phyloP scores from a whole-genome alignment of 2,329 filamentous ascomycete species.

The Fusarium buharicum region DNA sequence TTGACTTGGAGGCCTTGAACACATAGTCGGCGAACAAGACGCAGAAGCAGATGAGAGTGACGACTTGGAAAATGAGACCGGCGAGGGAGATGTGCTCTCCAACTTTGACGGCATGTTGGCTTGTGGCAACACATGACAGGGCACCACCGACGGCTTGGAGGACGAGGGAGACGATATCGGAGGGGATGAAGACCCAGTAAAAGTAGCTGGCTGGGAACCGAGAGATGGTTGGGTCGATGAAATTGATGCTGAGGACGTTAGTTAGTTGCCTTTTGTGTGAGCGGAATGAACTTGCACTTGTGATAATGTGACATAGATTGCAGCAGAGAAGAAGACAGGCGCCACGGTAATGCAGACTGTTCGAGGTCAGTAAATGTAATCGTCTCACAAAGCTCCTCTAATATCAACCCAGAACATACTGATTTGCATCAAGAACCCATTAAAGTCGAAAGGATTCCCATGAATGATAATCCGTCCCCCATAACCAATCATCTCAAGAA shows the following conservation, averaged over 20 bases:
- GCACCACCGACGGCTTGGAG: slow-evolving; percentile 64
- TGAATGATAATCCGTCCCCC: slow-evolving; percentile 65
- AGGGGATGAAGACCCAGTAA: slow-evolving; percentile 51
- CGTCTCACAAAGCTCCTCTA: neutral
- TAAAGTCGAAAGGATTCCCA: slow-evolving; percentile 65
- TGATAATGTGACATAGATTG: slow-evolving; percentile 46
- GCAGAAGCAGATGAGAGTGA: slow-evolving; percentile 59
- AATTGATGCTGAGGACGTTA: slow-evolving; percentile 29
- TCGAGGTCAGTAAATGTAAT: slow-evolving; percentile 8
- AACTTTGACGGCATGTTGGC: slow-evolving; percentile 41
- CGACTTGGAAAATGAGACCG: slow-evolving; percentile 63
- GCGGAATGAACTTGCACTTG: slow-evolving; percentile 26
- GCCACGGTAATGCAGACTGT: slow-evolving; percentile 49
- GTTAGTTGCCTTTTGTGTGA: too few species aligned
- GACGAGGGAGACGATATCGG: slow-evolving; percentile 62
- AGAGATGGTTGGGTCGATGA: slow-evolving; percentile 39
- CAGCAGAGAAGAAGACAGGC: slow-evolving; percentile 46
- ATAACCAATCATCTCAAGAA: slow-evolving; percentile 70
- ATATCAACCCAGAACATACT: slow-evolving; percentile 51
- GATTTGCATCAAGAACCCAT: slow-evolving; percentile 72
- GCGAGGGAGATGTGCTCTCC: slow-evolving; percentile 62
- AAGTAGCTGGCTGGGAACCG: slow-evolving; percentile 37
- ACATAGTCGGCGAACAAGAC: slow-evolving; percentile 57
- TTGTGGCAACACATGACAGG: slow-evolving; percentile 53
- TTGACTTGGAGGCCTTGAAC: slow-evolving; percentile 42